Evolutionary conservation across 208 protist species (phyloP), one percentile per base, ranked within the genome.

Genomic region (Crithidia bombi): DNA sequence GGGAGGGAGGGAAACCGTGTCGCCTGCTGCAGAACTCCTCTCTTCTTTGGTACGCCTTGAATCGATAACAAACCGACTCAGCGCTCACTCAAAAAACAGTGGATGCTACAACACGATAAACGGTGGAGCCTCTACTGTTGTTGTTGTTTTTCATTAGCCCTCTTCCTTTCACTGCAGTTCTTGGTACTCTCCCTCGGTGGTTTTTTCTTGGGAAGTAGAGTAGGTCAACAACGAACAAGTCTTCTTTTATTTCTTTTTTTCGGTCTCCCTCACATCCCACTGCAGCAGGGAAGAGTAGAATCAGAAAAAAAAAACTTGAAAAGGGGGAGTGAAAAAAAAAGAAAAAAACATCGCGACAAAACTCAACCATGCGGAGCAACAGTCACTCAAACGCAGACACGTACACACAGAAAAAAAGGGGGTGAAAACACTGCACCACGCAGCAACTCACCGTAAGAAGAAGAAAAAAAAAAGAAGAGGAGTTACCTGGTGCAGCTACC

Each of bases 81-180:
- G n/a, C n/a, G n/a, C n/a, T n/a, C n/a, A n/a, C n/a, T n/a, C n/a
- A n/a, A n/a, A n/a, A n/a, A n/a, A n/a, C n/a, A n/a, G n/a, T n/a
- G n/a, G n/a, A n/a, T n/a, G n/a, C n/a, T n/a, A n/a, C n/a, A n/a
- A n/a, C n/a, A n/a, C n/a, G n/a, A n/a, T n/a, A n/a, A n/a, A n/a
- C n/a, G n/a, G n/a, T n/a, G n/a, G n/a, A n/a, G n/a, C n/a, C n/a
- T n/a, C n/a, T n/a, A n/a, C n/a, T n/a, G n/a, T n/a, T n/a, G n/a
- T n/a, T n/a, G n/a, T n/a, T n/a, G 6, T 57, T 33, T 5, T 21
- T 38, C n/a, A 30, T 52, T 7, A 23, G 7, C 47, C 47, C n/a
- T 52, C 47, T 52, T 52, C 47, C 19, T 52, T 52, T 52, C n/a
- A n/a, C n/a, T 57, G n/a, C 51, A 15, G 28, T 57, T 10, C 6